Base-by-base conservation (phyloP, 1,284 basidiomycete genomes). In the Cryptococcus hybrid region DNA sequence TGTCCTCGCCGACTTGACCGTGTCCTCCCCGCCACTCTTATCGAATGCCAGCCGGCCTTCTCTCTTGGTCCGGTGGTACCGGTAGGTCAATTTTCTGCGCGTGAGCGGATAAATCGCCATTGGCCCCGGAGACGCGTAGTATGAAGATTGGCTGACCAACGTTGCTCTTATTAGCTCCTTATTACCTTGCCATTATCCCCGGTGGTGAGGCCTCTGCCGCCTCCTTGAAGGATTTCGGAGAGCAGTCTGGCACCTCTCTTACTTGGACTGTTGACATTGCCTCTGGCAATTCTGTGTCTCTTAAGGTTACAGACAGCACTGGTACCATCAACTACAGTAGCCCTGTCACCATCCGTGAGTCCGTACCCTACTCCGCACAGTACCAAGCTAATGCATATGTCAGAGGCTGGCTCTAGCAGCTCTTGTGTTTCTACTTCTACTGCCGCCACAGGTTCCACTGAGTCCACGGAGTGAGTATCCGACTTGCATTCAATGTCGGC, bases 201-300 rank as follows among this genome's bases (percentile, higher is more conserved):
- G 87, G 88, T 85, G 84, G 84, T 52, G 84, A 89, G 67, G 66
- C 83, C 3, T 57, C 75, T 9, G 85, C 83, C 3, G 43, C 81
- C 56, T 77, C 87, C 37, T 84, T 89, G 71, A 60, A 65, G 46
- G 67, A 70, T 63, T 70, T 70, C 44, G 69, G 67, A 48, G 24
- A 61, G 54, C 64, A 67, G 52, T 46, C 55, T 45, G 84, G 80
- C 3, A 85, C 73, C 34, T 73, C 67, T 48, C 68, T 80, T 64
- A 88, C 87, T 13, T 91, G 88, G 88, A 74, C 47, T 18, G 85
- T 85, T 51, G 81, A 88, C 72, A 68, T 89, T 35, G 61, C 75
- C 2, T 56, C 77, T 0, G 83, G 82, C 40, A 84, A 83, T 30
- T 64, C 61, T 11, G 62, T 78, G 52, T 68, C 73, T 54, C 42